Evolutionary conservation across 805 yeast genomes (phyloP), one percentile per base, ranked within the genome.

Genomic region (Candida nonsorbophila): DNA sequence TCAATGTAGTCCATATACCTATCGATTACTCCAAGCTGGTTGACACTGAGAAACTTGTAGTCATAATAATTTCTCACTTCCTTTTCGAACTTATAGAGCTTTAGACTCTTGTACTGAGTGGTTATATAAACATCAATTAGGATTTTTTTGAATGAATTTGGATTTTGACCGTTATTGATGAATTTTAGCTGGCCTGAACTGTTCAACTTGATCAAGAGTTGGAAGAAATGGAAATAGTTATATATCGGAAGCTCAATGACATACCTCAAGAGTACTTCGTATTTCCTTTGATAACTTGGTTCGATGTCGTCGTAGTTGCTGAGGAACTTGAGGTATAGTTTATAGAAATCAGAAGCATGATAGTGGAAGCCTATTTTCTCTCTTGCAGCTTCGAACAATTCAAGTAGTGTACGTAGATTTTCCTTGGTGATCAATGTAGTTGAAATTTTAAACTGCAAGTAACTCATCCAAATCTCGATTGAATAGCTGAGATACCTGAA

Each of bases 1-100:
- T 80, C 85, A 20, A 74, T 53, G 33, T 63, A 73, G 37, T 67
- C 68, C 20, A 82, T 42, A 48, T 80, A 85, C 16, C 59, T 49
- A 30, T 67, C 72, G 77, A 94, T 81, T 7, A 56, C 60, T 12
- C 67, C 69, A 13, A 79, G 44, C 40, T 81, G 83, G 28, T 72
- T 67, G 14, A 44, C 46, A 3, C 62, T 47, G 7, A 58, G 33
- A 6, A 47, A 36, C 9, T 52, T 44, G 1, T 65, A 59, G 16
- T 53, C 55, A 39, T 47, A 69, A 37, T 55, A 68, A 6, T 64
- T 66, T 5, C 47, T 38, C 5, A 75, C 41, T 2, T 49, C 45
- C 33, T 62, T 61, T 36, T 79, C 85, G 48, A 47, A 77, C 6
- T 54, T 49, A 46, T 62, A 77, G 8, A 73, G 30, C 34, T 72